Evolutionary conservation across 768 basidiomycete genomes (phyloP), one percentile per base, ranked within the genome.

Genomic region (Tulasnella calospora): DNA sequence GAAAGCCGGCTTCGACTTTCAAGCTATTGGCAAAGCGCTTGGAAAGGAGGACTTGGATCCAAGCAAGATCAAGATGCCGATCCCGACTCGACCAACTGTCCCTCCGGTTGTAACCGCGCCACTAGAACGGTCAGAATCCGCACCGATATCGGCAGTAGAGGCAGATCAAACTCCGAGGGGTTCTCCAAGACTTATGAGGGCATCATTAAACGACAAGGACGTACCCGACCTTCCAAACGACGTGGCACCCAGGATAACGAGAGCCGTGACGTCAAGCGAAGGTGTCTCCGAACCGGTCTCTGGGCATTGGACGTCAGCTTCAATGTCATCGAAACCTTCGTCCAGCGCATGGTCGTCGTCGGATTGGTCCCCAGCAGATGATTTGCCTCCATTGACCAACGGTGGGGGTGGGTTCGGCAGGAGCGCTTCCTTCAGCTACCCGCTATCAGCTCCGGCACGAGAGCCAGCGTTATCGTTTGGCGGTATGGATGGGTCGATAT

Each of bases 1-100:
- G 15, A 91, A 88, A 79, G 95, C 96, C 30, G 96, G 96, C 0
- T 97, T 97, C 83, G 92, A 97, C 83, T 87, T 98, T 70, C 84
- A 83, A 7, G 95, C 95, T 10, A 96, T 98, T 80, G 92, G 91
- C 80, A 87, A 90, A 73, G 88, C 90, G 35, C 83, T 96, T 41
- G 88, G 89, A 41, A 89, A 90, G 71, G 88, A 90, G 46, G 90
- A 89, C 51, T 81, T 82, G 72, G 83, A 86, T 41, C 83, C 79
- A 10, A 83, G 84, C 21, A 82, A 84, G 21, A 86, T 86, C 40
- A 85, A 87, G 46, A 82, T 86, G 12, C 83, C 83, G 72, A 79
- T 84, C 40, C 82, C 83, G 67, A 81, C 81, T 33, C 79, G 81
- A 47, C 35, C 85, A 40, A 55, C 61, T 30, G 40, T 79, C 27